A percentile compares a stretch with the other conserved stretches of the same genome.
These are phyloP conservation scores for Selenicereus undatus DNA, from an alignment of 148 eudicot species.

Conservation along the genomic window DNA sequence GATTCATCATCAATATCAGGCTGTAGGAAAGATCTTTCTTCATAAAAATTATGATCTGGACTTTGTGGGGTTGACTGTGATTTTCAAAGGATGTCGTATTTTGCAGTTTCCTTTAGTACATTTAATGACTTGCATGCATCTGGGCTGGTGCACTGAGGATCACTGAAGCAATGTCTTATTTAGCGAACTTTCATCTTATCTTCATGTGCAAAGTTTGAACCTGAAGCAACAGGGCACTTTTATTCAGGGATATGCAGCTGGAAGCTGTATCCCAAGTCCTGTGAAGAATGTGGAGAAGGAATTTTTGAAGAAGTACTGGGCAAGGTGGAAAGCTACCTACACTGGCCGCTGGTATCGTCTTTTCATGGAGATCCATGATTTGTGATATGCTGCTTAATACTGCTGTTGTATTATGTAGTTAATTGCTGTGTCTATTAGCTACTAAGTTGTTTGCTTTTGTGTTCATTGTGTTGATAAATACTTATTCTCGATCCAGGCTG, in stretches of 20 bases:
- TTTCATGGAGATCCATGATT: neutral
- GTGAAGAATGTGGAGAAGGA: slow-evolving; percentile 86
- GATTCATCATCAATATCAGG: neutral
- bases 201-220: neutral
- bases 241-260: slow-evolving; percentile 91
- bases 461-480: neutral
- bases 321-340: slow-evolving; percentile 89
- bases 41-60: neutral
- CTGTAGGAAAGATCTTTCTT: neutral
- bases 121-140: neutral
- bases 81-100: neutral
- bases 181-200: neutral
- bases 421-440: neutral
- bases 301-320: slow-evolving; percentile 87
- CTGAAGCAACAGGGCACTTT: neutral
- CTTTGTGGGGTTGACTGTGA: neutral
- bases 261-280: slow-evolving; percentile 83
- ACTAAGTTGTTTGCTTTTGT: neutral
- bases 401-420: neutral
- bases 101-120: neutral
- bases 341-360: slow-evolving; percentile 77
- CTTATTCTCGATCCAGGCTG: neutral
- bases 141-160: neutral
- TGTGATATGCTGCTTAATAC: neutral
- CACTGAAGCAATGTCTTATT: neutral